Base-by-base conservation (phyloP, 2,329 filamentous ascomycete genomes). In the Amauroascus niger region DNA sequence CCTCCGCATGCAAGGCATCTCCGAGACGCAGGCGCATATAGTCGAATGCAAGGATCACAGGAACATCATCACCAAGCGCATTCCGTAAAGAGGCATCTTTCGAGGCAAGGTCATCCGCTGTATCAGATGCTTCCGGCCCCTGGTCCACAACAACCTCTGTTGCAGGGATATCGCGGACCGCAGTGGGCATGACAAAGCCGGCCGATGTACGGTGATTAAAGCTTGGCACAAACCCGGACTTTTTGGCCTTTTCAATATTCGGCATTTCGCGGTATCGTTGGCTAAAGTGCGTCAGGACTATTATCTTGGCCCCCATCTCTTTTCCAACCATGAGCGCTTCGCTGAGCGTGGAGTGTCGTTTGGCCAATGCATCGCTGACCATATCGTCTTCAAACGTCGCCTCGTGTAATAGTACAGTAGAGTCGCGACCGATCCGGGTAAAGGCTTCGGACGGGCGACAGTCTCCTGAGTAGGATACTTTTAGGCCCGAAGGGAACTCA, bases 341-440 rank as follows among this genome's bases (percentile, higher is more conserved):
- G 13, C 79, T 79, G 57, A 89, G 87, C 7, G 93, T 98, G 37
- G 80, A 87, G 73, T 98, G 93, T 65, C 86, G 89, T 79, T 98
- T 98, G 49, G 85, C 87, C 26, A 78, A 66, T 3, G 93, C 93
- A 63, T 96, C 90, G 14, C 78, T 80, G 37, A 70, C 63, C 61
- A 95, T 79, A 62, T 93, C 87, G 65, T 95, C 88, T 61, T 93
- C 88, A 65, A 98, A 97, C 0, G 93, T 98, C 58, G 89, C 90
- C 76, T 98, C 93, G 73, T 98, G 93, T 53, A 98, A 81, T 4
- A 96, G 80, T 6, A 98, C 78, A 13, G 91, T 95, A 1, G 86
- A 83, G 57, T 82, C 83, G 44, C 74, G 72, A 44, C 87, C 94
- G 49, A 91, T 85, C 11, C 69, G 61, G 0, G 82, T 80, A 64